Percentiles rank a stretch among this genome's conserved stretches.
phyloP scores from a whole-genome alignment of 2,329 filamentous ascomycete species.

The Fusarium setosum region DNA sequence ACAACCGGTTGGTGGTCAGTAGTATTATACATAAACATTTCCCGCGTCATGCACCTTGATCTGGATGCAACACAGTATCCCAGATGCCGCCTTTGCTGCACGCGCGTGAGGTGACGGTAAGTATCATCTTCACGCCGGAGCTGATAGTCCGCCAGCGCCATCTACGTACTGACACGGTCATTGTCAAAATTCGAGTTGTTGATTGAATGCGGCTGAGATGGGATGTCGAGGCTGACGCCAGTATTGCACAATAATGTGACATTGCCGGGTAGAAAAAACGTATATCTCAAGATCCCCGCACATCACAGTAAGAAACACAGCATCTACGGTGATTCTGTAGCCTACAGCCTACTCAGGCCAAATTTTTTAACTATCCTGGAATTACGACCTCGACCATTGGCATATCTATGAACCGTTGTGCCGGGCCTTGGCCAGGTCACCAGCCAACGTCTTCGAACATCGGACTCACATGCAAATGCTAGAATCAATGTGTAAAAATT shows the following conservation, averaged over 20 bases:
- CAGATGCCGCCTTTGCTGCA: not conserved
- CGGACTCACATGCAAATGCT: no score
- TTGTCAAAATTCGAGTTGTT: not conserved
- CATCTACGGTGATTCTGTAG: not conserved
- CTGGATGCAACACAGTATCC: not conserved
- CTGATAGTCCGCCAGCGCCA: not conserved
- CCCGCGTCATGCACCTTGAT: not conserved
- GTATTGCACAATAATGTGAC: constrained; percentile 4
- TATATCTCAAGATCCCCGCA: not conserved
- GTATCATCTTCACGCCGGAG: not conserved
- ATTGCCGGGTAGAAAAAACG: not conserved
- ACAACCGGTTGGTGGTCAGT: not conserved
- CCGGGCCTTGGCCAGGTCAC: no score
- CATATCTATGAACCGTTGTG: no score
- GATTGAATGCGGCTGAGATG: not conserved
- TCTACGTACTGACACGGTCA: constrained; percentile 2
- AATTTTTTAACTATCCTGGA: no score
- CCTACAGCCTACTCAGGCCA: no score
- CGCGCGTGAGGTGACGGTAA: not conserved
- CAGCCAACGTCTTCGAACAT: fast-evolving
- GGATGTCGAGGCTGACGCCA: constrained; percentile 12
- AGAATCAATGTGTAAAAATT: no score
- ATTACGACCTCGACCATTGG: no score
- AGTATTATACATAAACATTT: not conserved
- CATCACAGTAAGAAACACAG: not conserved